Base-by-base conservation (phyloP, 148 eudicot species). In the Hydrangea macrophylla region DNA sequence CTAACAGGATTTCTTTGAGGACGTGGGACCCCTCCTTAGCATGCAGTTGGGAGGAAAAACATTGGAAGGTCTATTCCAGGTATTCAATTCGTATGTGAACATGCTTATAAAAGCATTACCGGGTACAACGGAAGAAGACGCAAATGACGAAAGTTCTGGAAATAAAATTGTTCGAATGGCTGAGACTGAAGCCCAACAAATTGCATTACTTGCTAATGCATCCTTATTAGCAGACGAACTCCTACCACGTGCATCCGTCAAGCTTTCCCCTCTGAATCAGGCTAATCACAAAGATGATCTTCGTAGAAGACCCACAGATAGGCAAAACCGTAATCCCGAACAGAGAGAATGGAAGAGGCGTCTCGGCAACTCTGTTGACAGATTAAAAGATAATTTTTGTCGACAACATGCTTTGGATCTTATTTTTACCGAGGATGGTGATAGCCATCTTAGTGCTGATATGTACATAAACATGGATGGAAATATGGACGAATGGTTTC, bases 201-300 rank as follows among this genome's bases (percentile, higher is more conserved):
- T 92, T 60, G 97, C 98, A n/a, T 82, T 90, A 77, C 88, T 90
- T 62, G 97, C 98, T 73, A 90, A 94, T 84, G 98, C 97, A 75
- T 90, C 90, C 40, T 56, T 93, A 51, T 79, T 90, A 57, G 97
- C 98, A 0, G 97, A 94, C 74, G 98, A 94, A 51, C 80, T 94
- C 60, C 86, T 94, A 77, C 97, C 98, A 60, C 96, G 91, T 71
- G 97, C 96, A 61, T 92, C 98, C 71, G 73, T 88, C 85, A 88
- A 90, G 79, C 86, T 93, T 31, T 70, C 88, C 54, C 82, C 86
- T 27, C 32, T 75, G 50, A 79, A 26, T 79, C 92, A 86, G 76
- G 68, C 76, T 74, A 89, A 78, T 62, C 55, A 84, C 65, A 73
- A 81, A 59, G 89, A 89, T 80, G 98, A 92, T 64, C 67, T 76